phyloP scores from a whole-genome alignment of 1,284 basidiomycete genomes.

The Sanguinoderma infundibulare region DNA sequence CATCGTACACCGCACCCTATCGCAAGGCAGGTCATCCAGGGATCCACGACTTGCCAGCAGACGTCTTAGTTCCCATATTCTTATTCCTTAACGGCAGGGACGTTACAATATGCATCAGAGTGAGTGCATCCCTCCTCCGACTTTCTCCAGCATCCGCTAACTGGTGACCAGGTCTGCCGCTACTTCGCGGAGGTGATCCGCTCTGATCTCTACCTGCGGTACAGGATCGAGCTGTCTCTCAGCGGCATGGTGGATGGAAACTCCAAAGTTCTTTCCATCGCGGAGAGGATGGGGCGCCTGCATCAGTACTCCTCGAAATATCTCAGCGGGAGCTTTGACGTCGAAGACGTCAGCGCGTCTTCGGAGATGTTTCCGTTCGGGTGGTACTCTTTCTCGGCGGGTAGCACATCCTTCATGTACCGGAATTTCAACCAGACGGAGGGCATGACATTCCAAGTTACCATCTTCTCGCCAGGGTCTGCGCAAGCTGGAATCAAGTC shows the following conservation, averaged over 20 bases:
- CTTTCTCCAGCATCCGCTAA: neutral
- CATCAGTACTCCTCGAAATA: neutral
- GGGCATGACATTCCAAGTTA: too few relatives aligned
- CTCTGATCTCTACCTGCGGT: neutral
- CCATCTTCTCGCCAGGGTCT: neutral
- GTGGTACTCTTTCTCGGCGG: neutral
- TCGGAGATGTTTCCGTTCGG: neutral
- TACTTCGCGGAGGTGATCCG: neutral
- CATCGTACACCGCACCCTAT: too few relatives aligned
- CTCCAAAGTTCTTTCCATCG: neutral
- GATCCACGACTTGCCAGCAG: neutral
- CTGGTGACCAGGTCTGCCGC: neutral
- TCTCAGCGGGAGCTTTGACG: neutral
- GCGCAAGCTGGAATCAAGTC: neutral
- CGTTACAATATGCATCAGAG: neutral
- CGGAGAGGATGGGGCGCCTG: neutral
- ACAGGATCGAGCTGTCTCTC: neutral
- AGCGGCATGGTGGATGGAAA: neutral
- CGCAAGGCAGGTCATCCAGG: neutral
- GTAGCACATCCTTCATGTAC: neutral
- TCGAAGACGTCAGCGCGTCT: neutral
- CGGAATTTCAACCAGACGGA: neutral
- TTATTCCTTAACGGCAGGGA: neutral
- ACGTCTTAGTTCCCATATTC: neutral
- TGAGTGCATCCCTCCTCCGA: neutral